Percentiles rank a stretch among this genome's conserved stretches.
phyloP scores from a whole-genome alignment of 345 rosid genomes.

The Camelina laxa region DNA sequence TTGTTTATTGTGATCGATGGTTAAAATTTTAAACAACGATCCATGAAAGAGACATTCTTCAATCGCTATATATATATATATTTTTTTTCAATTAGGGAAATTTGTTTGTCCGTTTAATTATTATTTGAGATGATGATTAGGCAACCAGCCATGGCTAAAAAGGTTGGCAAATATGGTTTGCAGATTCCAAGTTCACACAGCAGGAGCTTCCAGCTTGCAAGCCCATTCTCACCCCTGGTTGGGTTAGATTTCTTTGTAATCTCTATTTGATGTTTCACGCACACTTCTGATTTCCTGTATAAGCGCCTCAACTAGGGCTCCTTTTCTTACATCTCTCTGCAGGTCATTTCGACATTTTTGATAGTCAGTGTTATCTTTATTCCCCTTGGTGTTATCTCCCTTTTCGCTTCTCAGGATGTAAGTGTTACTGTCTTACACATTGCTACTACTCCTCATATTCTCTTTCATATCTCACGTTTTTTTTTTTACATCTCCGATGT shows the following conservation, averaged over 20 bases:
- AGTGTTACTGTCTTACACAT: constrained; percentile 23
- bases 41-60: background rate
- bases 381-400: constrained; percentile 92
- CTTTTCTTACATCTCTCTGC: constrained; percentile 20
- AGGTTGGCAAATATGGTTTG: constrained; percentile 22
- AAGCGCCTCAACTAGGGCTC: background rate
- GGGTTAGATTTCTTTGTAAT: constrained; percentile 59
- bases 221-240: constrained; percentile 95
- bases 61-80: background rate
- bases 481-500: constrained; percentile 20
- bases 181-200: constrained; percentile 95
- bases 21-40: background rate
- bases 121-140: background rate
- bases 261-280: background rate
- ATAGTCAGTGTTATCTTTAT: constrained; percentile 88
- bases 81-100: background rate
- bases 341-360: constrained; percentile 92
- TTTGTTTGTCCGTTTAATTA: background rate
- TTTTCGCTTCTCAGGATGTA: constrained; percentile 92
- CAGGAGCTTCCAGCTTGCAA: constrained; percentile 99
- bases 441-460: constrained; percentile 21
- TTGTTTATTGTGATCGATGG: background rate
- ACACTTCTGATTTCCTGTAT: background rate
- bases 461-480: constrained; percentile 21
- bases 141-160: background rate